Conservation (phyloP, 1,284 basidiomycete genomes). For the Porodaedalea pini region DNA sequence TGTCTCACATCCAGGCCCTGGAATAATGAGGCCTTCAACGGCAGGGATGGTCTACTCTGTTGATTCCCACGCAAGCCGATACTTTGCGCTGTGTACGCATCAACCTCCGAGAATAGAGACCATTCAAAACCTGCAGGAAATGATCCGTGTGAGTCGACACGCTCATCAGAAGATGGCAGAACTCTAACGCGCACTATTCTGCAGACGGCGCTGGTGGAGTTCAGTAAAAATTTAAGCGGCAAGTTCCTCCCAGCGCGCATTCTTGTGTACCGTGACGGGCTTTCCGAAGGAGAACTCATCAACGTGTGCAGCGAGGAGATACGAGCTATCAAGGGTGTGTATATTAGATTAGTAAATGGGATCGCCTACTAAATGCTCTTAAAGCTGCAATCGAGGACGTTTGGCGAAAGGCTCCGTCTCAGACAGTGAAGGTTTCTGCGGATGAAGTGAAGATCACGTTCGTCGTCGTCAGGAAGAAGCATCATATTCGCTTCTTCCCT, state of each 20-base stretch:
- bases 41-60: slow-evolving; percentile 35
- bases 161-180: no score
- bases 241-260: slow-evolving; percentile 25
- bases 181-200: no score
- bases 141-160: slow-evolving; percentile 21
- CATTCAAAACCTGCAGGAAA: slow-evolving; percentile 14
- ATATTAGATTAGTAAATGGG: background rate
- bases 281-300: slow-evolving; percentile 39
- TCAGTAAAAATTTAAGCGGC: slow-evolving; percentile 17
- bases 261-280: slow-evolving; percentile 37
- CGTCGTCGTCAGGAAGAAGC: slow-evolving; percentile 40
- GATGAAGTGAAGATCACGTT: slow-evolving; percentile 27
- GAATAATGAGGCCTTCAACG: slow-evolving; percentile 34
- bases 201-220: slow-evolving; percentile 9
- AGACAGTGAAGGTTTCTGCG: background rate
- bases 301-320: slow-evolving; percentile 30
- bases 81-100: slow-evolving; percentile 8
- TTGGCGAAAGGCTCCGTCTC: background rate
- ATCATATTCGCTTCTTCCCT: slow-evolving; percentile 41
- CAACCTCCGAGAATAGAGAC: slow-evolving; percentile 20
- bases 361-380: background rate
- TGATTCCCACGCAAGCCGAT: slow-evolving; percentile 28
- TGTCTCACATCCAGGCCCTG: slow-evolving; percentile 39
- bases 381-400: slow-evolving; percentile 17
- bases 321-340: slow-evolving; percentile 30